Evolutionary conservation across 345 rosid species (phyloP), one percentile per base, ranked within the genome.

Genomic region (Ceriops decandra): DNA sequence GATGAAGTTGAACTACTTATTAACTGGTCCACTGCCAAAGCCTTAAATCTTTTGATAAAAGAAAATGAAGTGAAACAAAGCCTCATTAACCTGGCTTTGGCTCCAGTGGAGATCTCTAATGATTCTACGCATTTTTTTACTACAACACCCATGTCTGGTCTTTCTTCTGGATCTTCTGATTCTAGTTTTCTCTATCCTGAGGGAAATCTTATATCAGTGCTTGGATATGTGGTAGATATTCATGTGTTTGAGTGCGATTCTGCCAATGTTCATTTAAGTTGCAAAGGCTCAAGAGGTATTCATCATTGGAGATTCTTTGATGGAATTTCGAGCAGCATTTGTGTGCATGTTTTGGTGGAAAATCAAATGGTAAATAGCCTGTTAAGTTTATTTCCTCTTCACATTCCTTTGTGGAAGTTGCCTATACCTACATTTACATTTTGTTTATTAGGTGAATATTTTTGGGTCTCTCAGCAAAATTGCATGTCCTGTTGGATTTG

Each of bases 401-500:
- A 17, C 16, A 2, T 15, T 13, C 6, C 31, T 27, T 30, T 53
- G 26, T 24, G 26, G 59, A 70, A 69, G 66, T 26, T 53, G 21
- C 36, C 46, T 30, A 35, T 21, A n/a, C n/a, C 52, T 19, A 26
- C 2, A 53, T 35, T 26, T n/a, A 33, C 57, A 17, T 58, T 67
- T 72, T 60, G 63, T 70, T 72, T 51, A 35, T 46, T 81, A 90
- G 98, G 92, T 90, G 65, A 82, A 66, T 69, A 80, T 90, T 49
- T 80, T 75, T 72, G 90, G 96, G 77, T 79, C 79, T 32, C 67
- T 83, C 16, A 78, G 82, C 32, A 86, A 85, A 77, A 75, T 75
- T 61, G 75, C 79, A 42, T 84, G 75, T 77, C 90, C 88, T 72
- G 80, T 77, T 74, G 97, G 93, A 73, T 86, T 93, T 65, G 89